A percentile compares a stretch with the other conserved stretches of the same genome.
Evolutionary conservation across 495 filamentous ascomycete genomes (phyloP).

Genomic region (Trichocladium uniseriatum): DNA sequence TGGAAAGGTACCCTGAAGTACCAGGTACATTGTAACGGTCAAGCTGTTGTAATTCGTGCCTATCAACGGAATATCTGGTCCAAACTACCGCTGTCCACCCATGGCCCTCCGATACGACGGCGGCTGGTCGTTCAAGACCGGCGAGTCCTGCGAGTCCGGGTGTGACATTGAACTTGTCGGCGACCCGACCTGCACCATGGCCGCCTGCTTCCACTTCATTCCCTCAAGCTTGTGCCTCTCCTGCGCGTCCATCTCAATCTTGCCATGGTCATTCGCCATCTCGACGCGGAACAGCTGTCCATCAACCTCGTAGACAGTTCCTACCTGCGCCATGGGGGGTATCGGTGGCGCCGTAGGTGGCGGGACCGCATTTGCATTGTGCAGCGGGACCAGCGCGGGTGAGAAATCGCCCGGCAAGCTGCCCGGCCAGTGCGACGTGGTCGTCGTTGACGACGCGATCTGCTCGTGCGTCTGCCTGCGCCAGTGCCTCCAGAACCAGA

Average conservation of each 20-base stretch:
- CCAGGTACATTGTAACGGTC: too few species aligned
- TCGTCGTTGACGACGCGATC: background rate
- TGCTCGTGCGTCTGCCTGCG: background rate
- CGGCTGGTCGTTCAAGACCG: too few species aligned
- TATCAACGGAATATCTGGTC: too few species aligned
- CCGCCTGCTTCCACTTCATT: constrained; percentile 6
- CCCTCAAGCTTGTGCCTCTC: constrained; percentile 1
- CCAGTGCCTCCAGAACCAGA: constrained; percentile 14
- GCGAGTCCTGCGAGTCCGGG: too few species aligned
- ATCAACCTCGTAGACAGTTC: constrained; percentile 19
- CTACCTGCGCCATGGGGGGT: background rate
- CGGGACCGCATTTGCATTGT: too few species aligned
- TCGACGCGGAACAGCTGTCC: constrained; percentile 17
- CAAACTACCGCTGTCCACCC: too few species aligned
- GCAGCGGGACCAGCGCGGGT: too few species aligned
- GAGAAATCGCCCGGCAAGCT: too few species aligned
- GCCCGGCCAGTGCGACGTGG: background rate
- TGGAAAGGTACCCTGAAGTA: too few species aligned
- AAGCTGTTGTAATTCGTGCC: too few species aligned
- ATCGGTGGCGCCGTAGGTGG: too few species aligned
- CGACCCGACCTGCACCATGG: background rate
- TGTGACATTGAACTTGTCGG: background rate
- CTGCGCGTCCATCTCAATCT: constrained; percentile 19
- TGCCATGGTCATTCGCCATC: constrained; percentile 13
- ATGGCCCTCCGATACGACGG: too few species aligned